Percentiles rank a stretch among this genome's conserved stretches.
Evolutionary conservation across 2,329 filamentous ascomycete species (phyloP).

Genomic region (Alternaria arbusti): DNA sequence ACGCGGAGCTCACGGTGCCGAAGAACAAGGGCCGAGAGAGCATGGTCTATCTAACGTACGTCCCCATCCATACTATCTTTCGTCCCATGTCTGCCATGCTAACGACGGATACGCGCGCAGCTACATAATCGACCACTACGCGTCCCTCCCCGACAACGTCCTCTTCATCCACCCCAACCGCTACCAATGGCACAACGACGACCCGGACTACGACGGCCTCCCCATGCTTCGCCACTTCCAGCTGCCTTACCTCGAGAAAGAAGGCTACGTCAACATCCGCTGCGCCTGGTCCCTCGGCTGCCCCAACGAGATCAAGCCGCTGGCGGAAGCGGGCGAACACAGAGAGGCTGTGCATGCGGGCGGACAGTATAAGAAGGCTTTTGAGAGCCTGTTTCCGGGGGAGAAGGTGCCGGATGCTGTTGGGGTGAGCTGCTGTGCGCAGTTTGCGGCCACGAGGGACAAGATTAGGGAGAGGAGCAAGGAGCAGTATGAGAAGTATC

Average conservation of each 20-base stretch:
- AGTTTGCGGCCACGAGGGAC: slow-evolving; percentile 59
- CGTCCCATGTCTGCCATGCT: neutral
- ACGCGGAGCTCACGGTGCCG: slow-evolving; percentile 51
- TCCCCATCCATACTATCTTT: neutral
- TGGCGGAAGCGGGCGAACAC: slow-evolving; percentile 50
- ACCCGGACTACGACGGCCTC: slow-evolving; percentile 59
- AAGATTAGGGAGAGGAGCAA: slow-evolving; percentile 55
- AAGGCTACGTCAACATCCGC: slow-evolving; percentile 62
- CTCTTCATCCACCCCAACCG: slow-evolving; percentile 52
- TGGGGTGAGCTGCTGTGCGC: slow-evolving; percentile 61
- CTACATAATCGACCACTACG: slow-evolving; percentile 52
- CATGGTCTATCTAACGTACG: slow-evolving; percentile 58
- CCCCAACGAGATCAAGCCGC: slow-evolving; percentile 58
- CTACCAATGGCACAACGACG: slow-evolving; percentile 60
- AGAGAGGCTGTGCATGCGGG: slow-evolving; percentile 56
- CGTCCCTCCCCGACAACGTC: slow-evolving; percentile 48
- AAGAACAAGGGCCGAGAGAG: slow-evolving; percentile 57
- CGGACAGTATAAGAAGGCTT: slow-evolving; percentile 57
- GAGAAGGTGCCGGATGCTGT: slow-evolving; percentile 52
- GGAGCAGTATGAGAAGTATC: slow-evolving; percentile 57
- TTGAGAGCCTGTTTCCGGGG: slow-evolving; percentile 57
- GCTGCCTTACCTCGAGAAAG: slow-evolving; percentile 54
- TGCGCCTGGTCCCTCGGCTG: slow-evolving; percentile 62
- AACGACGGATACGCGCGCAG: slow-evolving; percentile 25
- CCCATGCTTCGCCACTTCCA: slow-evolving; percentile 58